A percentile compares a stretch with the other conserved stretches of the same genome.
phyloP scores from a whole-genome alignment of 352 stramenopile species.

The Phytopythium oedochilum region DNA sequence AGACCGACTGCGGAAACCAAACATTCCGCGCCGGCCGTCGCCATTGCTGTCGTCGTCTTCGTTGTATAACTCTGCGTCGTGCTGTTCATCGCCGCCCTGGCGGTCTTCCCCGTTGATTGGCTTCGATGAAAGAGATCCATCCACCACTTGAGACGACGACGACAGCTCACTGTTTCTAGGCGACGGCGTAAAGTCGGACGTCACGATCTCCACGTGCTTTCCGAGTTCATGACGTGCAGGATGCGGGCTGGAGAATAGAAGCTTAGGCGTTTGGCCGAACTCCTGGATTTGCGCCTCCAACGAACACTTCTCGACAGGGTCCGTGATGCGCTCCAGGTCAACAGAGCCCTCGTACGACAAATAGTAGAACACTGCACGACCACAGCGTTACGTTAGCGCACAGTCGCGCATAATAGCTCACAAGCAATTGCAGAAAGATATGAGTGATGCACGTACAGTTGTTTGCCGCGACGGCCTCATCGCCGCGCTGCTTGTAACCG shows the following conservation, averaged over 20 bases:
- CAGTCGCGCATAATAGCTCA: no score
- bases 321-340: slow-evolving; percentile 80
- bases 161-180: slow-evolving; percentile 23
- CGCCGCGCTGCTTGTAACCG: slow-evolving; percentile 67
- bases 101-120: slow-evolving; percentile 11
- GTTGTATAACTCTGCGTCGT: slow-evolving; percentile 10
- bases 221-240: slow-evolving; percentile 59
- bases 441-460: slow-evolving; percentile 51
- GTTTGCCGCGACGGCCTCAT: slow-evolving; percentile 67
- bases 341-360: slow-evolving; percentile 86
- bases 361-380: slow-evolving; percentile 82
- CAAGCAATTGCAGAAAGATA: not conserved
- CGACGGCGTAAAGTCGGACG: slow-evolving; percentile 34
- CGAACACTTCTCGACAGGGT: slow-evolving; percentile 91
- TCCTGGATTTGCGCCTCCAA: slow-evolving; percentile 93
- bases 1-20: slow-evolving; percentile 58
- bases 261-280: slow-evolving; percentile 88
- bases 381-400: no score
- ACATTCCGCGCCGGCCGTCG: slow-evolving; percentile 49
- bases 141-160: slow-evolving; percentile 7
- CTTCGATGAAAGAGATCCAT: slow-evolving; percentile 13
- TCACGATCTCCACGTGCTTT: slow-evolving; percentile 47
- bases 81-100: slow-evolving; percentile 7
- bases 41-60: slow-evolving; percentile 23
- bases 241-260: slow-evolving; percentile 68